Evolutionary conservation across 2,329 filamentous ascomycete genomes (phyloP), one percentile per base, ranked within the genome.

Genomic region (Colletotrichum sp.): DNA sequence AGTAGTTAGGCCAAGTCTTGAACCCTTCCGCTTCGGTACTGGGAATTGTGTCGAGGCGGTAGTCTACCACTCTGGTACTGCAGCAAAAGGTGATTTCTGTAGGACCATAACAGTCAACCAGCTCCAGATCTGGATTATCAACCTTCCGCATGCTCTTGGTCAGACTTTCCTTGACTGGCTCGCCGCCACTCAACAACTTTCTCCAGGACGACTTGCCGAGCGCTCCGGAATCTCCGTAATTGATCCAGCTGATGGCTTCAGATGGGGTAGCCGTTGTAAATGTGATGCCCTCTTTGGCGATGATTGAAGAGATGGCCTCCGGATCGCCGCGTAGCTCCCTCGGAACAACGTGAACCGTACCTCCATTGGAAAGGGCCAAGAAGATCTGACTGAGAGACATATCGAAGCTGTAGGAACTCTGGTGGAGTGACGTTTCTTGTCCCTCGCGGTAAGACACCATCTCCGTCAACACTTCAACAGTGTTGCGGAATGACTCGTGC

Each of bases 371-470:
- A 3, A 89, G 79, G 0, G 83, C 82, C 5, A 78, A 77, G 65
- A 87, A 82, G 8, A 83, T 82, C 76, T 89, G 85, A 4, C 77
- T 77, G 2, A 87, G 55, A 0, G 86, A 85, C 73, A 87, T 78
- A 68, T 89, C 87, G 77, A 89, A 89, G 12, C 81, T 81, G 32
- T 80, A 82, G 1, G 86, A 80, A 18, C 81, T 86, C 73, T 88
- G 85, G 67, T 87, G 85, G 2, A 88, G 79, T 1, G 85, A 80
- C 1, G 76, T 77, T 15, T 83, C 83, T 3, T 77, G 72, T 0
- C 77, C 80, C 2, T 83, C 68, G 0, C 36, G 36, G 13, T 77
- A 68, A 9, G 30, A 34, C 8, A 76, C 77, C 13, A 72, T 64
- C 8, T 69, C 63, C 4, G 57, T 52, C 34, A 32, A 9, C 3